Conservation (phyloP, 2,329 filamentous ascomycete species). For the Epichloe scottii region DNA sequence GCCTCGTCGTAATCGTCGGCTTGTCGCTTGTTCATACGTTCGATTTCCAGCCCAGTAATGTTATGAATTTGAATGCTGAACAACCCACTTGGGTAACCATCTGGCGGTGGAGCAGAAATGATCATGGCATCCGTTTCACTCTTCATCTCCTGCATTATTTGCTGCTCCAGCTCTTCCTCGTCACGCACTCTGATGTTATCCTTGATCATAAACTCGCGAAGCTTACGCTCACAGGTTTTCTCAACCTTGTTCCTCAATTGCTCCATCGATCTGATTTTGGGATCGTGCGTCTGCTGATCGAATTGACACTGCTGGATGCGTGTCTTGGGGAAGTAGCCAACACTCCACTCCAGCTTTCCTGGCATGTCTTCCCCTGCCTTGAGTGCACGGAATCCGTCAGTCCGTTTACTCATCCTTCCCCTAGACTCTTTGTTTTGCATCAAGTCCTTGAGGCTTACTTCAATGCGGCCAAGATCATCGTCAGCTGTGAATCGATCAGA, state of each 20-base stretch:
- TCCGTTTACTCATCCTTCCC: constrained; percentile 48
- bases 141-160: constrained; percentile 54
- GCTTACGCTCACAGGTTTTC: constrained; percentile 42
- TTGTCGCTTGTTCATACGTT: constrained; percentile 43
- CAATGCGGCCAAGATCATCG: constrained; percentile 62
- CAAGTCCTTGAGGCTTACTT: constrained; percentile 51
- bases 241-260: constrained; percentile 46
- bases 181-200: constrained; percentile 37
- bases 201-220: constrained; percentile 45
- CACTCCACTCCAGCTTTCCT: constrained; percentile 54
- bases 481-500: constrained; percentile 61
- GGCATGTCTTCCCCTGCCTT: constrained; percentile 56
- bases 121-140: constrained; percentile 50
- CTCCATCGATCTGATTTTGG: constrained; percentile 42
- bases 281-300: constrained; percentile 45
- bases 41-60: constrained; percentile 54
- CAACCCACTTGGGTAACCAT: constrained; percentile 51
- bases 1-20: constrained; percentile 33
- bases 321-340: constrained; percentile 60
- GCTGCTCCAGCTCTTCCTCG: constrained; percentile 51
- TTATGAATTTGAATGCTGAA: constrained; percentile 62
- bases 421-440: constrained; percentile 48
- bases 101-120: constrained; percentile 51
- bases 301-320: constrained; percentile 51
- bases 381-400: constrained; percentile 53